Base-by-base conservation (phyloP, 2,329 filamentous ascomycete species). In the Ascomycota sp. region DNA sequence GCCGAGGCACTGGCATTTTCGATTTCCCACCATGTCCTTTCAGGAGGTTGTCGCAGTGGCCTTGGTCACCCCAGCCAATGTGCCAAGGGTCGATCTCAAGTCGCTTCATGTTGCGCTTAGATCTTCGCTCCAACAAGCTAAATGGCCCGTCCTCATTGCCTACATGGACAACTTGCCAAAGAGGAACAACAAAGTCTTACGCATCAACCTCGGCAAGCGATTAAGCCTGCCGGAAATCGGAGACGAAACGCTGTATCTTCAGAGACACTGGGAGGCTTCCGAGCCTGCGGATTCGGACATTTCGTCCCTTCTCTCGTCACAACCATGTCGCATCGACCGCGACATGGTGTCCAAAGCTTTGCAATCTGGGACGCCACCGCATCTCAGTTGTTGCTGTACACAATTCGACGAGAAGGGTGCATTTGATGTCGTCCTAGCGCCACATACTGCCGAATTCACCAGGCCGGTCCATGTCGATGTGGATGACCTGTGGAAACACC, bases 151-250 rank as follows among this genome's bases (percentile, higher is more conserved):
- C 0, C 34, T 65, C 20, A 44, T 69, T 12, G 54, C 59, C 0
- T 68, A 65, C 42, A 69, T 69, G 64, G 52, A 66, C 20, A 57
- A 57, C 25, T 45, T 65, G 1, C 61, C 66, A 1, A 66, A 61
- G 33, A 59, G 53, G 23, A 68, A 69, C 44, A 65, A 65, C 49
- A 70, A 70, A 38, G 49, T 68, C n/a, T 45, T 68, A 15, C 57
- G 65, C 3, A 64, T 68, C 39, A 59, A 53, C 36, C 46, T 70
- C 4, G 57, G 52, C 0, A 52, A 67, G 32, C 51, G 65, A 3
- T 44, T 69, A 4, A 42, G 45, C 3, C 38, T 69, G 11, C 48
- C 53, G 0, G 46, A 53, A 2, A 36, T 66, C 8, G 56, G 53
- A 0, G 60, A 67, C 20, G 44, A 51, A 5, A 59, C 51, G 4